Evolutionary conservation across 208 protist genomes (phyloP), one percentile per base, ranked within the genome.

Genomic region (Lotmaria passim): DNA sequence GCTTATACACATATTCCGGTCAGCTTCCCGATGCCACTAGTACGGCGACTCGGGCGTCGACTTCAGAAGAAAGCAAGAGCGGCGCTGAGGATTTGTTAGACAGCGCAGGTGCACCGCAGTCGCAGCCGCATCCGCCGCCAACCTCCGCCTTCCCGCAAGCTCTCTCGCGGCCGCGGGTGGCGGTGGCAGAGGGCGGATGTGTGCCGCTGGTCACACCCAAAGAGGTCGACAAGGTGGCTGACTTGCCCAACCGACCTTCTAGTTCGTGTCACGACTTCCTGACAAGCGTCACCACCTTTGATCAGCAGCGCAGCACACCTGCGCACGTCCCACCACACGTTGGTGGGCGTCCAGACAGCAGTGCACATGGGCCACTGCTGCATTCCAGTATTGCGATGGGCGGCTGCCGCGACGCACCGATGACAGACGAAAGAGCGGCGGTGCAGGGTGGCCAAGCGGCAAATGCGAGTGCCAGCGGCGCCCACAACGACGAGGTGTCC

Each of bases 1-100:
- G 59, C 17, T 64, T 64, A 64, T 64, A 53, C 59, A 53, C 59
- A 30, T 44, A 41, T 8, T 31, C 59, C 44, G 59, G 59, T 53
- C 19, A 17, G 31, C 59, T 53, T 24, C 30, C 59, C 19, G n/a
- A 64, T 53, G 59, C 59, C 3, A 19, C 23, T 14, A 11, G 41
- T 11, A 44, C 10, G 17, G 26, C 41, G 21, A 53, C 43, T 14
- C 3, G 7, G 17, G 4, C 2, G 31, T 1, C 30, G 0, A 41
- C 7, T 14, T 14, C 44, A 12, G 59, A 8, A 38, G 59, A 53
- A 44, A 30, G 12, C 21, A 31, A 51, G 3, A 12, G 43, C 44
- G 41, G 39, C 31, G 10, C 28, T 5, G 30, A 41, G n/a, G 43
- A 30, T 28, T 11, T 44, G 19, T 30, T n/a, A 3, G n/a, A 31